A percentile compares a stretch with the other conserved stretches of the same genome.
phyloP scores from a whole-genome alignment of 179 eudicot genomes.

The Kewa caespitosa region DNA sequence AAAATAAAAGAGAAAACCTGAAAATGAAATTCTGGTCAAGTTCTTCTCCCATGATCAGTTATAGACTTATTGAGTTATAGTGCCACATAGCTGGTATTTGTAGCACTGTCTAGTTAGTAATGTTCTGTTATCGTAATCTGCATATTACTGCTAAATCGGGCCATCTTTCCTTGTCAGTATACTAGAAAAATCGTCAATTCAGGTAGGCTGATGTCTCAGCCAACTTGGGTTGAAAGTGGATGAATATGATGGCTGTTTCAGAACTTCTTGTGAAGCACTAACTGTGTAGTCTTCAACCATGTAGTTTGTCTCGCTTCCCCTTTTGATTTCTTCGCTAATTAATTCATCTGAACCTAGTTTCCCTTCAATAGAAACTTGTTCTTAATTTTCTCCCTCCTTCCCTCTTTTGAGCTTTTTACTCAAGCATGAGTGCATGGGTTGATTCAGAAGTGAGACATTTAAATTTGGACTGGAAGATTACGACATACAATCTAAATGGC shows the following conservation, averaged over 20 bases:
- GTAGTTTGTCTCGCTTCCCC: neutral
- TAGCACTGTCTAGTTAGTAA: neutral
- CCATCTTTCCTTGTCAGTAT: neutral
- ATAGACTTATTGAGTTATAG: neutral
- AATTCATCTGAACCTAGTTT: too few species aligned
- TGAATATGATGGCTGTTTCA: neutral
- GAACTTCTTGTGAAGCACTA: neutral
- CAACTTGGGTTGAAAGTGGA: neutral
- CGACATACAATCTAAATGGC: neutral
- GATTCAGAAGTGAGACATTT: too few species aligned
- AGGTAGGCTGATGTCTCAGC: too few species aligned
- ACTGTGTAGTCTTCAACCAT: neutral
- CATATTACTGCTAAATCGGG: neutral
- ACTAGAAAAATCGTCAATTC: too few species aligned
- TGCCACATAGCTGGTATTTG: neutral
- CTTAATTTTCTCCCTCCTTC: constrained; percentile 1
- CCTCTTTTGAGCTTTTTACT: neutral
- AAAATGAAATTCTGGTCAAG: neutral
- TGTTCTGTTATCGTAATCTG: neutral
- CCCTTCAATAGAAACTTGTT: neutral
- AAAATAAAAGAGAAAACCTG: neutral
- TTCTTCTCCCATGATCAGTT: neutral
- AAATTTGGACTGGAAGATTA: neutral
- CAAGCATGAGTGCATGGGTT: neutral
- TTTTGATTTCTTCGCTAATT: neutral